Percentiles rank a stretch among this genome's conserved stretches.
Conservation (phyloP, 495 filamentous ascomycete species). For the Amphirosellinia nigrospora region DNA sequence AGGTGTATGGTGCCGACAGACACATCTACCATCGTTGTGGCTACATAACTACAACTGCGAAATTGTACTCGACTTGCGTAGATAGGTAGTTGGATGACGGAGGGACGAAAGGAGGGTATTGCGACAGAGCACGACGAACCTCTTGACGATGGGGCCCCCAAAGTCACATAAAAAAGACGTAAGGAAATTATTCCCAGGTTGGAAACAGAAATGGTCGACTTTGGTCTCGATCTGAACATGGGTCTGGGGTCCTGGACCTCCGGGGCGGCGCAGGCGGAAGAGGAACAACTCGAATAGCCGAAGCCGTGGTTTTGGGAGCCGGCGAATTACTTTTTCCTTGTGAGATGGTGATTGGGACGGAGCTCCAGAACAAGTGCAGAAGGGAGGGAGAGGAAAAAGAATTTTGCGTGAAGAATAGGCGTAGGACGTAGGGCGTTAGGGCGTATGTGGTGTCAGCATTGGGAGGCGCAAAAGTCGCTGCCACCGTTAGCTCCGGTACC, state of each 20-base stretch:
- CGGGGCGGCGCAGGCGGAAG: slow-evolving; percentile 31
- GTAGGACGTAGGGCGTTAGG: too few species aligned
- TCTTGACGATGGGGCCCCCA: slow-evolving; percentile 18
- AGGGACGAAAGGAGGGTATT: not conserved
- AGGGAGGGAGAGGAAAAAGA: slow-evolving; percentile 45
- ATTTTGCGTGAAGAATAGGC: slow-evolving; percentile 35
- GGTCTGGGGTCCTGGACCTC: not conserved
- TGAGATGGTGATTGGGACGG: slow-evolving; percentile 10
- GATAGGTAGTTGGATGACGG: not conserved
- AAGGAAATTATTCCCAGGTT: not conserved
- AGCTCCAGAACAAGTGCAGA: slow-evolving; percentile 27
- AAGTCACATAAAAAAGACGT: not conserved
- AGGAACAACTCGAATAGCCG: slow-evolving; percentile 43
- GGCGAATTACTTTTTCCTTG: slow-evolving; percentile 33
- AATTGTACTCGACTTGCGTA: not conserved
- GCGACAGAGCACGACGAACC: slow-evolving; percentile 24
- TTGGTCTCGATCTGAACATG: not conserved
- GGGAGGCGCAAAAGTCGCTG: not conserved
- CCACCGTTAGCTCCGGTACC: too few species aligned
- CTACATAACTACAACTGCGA: not conserved
- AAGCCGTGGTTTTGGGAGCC: slow-evolving; percentile 29
- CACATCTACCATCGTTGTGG: not conserved
- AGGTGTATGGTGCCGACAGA: not conserved
- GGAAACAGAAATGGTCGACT: not conserved
- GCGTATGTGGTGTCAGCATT: not conserved